Conservation (phyloP, 495 filamentous ascomycete genomes). For the Schizothecium vesticola region DNA sequence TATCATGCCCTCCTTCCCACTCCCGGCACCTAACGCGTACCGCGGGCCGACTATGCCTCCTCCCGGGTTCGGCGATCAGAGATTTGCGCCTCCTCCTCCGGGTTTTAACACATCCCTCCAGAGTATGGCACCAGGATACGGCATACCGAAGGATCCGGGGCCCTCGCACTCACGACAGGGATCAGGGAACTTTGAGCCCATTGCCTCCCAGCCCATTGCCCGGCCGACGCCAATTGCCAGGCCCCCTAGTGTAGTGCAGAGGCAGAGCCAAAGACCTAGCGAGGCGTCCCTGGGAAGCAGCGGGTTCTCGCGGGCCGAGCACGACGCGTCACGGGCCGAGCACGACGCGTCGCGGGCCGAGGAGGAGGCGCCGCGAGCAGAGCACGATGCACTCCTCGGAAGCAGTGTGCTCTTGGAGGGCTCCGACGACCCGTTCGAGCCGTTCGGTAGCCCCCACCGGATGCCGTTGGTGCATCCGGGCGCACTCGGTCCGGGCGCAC, state of each 20-base stretch:
- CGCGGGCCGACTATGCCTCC: neutral
- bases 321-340: conserved; percentile 14
- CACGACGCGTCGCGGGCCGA: conserved; percentile 14
- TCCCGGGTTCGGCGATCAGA: neutral
- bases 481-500: neutral
- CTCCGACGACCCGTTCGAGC: conserved; percentile 46
- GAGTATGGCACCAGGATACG: neutral
- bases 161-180: conserved; percentile 43
- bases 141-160: conserved; percentile 28
- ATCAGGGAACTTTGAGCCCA: conserved; percentile 40
- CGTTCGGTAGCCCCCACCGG: conserved; percentile 7
- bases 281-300: conserved; percentile 39
- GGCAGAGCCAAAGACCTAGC: conserved; percentile 43
- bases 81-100: neutral
- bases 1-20: conserved; percentile 28
- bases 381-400: conserved; percentile 82
- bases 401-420: conserved; percentile 92
- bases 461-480: neutral
- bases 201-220: conserved; percentile 58
- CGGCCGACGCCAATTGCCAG: conserved; percentile 85
- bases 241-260: conserved; percentile 64
- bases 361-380: no score
- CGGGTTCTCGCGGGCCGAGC: conserved; percentile 36
- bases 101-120: conserved; percentile 10
- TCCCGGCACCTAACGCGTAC: conserved; percentile 26